phyloP scores from a whole-genome alignment of 73 alveolate genomes.

The Breviolum minutum region DNA sequence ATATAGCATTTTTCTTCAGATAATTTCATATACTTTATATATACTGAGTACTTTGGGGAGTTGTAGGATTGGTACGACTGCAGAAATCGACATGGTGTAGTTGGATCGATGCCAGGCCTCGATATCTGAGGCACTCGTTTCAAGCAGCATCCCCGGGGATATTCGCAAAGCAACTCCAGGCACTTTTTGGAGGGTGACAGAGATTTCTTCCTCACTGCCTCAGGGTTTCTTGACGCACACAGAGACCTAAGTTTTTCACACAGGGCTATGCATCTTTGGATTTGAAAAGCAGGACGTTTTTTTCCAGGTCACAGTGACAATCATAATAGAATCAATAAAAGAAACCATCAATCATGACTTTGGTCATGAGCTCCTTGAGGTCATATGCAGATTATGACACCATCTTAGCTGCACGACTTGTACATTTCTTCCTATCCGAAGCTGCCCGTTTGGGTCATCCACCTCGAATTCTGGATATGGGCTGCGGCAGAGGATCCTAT shows the following conservation, averaged over 20 bases:
- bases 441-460: constrained; percentile 71
- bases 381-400: constrained; percentile 69
- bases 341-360: neutral
- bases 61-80: neutral
- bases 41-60: neutral
- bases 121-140: constrained; percentile 1
- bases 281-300: too few relatives aligned
- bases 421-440: constrained; percentile 49
- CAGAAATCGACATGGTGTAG: neutral
- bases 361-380: neutral
- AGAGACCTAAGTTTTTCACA: neutral
- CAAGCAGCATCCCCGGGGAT: constrained; percentile 44
- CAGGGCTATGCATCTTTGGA: neutral
- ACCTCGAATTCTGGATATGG: constrained; percentile 72
- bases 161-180: constrained; percentile 46
- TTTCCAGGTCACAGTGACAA: neutral
- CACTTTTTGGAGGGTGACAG: constrained; percentile 35
- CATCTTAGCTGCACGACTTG: constrained; percentile 46
- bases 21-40: neutral
- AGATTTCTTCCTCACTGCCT: constrained; percentile 82
- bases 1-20: too few relatives aligned
- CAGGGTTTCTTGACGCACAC: constrained; percentile 7
- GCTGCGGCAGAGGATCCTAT: constrained; percentile 93
- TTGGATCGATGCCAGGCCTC: too few relatives aligned
- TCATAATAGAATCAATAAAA: neutral